phyloP scores from a whole-genome alignment of 2,329 filamentous ascomycete genomes.

The Diplocarpon mali region DNA sequence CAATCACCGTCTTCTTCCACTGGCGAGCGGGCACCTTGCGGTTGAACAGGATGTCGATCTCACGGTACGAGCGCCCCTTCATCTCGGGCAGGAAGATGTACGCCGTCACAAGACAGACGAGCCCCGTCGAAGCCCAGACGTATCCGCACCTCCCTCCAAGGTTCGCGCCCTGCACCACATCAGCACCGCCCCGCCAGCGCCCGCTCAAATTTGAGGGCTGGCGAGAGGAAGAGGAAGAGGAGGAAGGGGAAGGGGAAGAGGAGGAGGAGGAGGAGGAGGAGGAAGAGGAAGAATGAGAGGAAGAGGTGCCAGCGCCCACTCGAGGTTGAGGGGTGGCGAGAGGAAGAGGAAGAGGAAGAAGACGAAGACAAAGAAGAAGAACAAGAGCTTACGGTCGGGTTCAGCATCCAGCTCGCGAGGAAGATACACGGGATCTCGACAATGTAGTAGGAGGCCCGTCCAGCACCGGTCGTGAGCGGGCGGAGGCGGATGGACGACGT shows the following conservation, averaged over 20 bases:
- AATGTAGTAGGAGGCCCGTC: constrained; percentile 52
- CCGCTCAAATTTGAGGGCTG: too few relatives aligned
- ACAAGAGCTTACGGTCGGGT: constrained; percentile 25
- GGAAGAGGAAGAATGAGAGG: too few relatives aligned
- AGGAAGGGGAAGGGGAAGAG: too few relatives aligned
- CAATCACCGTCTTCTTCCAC: constrained; percentile 41
- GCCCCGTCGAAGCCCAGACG: constrained; percentile 46
- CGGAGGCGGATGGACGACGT: constrained; percentile 54
- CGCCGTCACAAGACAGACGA: constrained; percentile 39
- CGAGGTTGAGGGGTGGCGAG: too few relatives aligned
- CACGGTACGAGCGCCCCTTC: constrained; percentile 41
- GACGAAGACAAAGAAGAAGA: too few relatives aligned
- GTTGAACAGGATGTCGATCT: constrained; percentile 39
- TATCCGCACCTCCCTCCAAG: constrained; percentile 46
- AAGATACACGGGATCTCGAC: constrained; percentile 57
- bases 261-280: too few relatives aligned
- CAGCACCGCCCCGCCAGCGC: too few relatives aligned
- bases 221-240: too few relatives aligned
- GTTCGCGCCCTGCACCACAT: constrained; percentile 25
- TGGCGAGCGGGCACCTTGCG: constrained; percentile 28
- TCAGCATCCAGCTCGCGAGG: constrained; percentile 49
- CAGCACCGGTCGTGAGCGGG: constrained; percentile 53
- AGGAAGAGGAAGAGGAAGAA: too few relatives aligned
- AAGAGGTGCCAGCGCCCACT: too few relatives aligned
- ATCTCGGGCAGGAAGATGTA: constrained; percentile 47